These are phyloP conservation scores for Wickerhamiella sorbophila DNA, from an alignment of 805 yeast genomes.

Conservation along the genomic window DNA sequence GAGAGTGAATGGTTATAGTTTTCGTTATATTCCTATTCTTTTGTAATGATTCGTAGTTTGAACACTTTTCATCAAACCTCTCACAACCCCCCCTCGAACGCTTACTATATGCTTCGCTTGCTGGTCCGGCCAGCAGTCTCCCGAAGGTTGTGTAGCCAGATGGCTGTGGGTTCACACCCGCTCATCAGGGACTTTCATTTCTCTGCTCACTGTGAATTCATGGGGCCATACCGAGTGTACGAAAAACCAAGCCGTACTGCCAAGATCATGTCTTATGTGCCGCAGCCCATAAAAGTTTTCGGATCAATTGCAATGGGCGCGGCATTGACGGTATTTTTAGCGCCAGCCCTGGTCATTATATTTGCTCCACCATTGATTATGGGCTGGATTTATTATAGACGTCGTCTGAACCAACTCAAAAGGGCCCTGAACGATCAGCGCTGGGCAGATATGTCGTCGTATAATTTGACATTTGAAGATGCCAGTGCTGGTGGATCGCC, in stretches of 20 bases:
- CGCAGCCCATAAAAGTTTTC: slow-evolving; percentile 16
- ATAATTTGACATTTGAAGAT: slow-evolving; percentile 11
- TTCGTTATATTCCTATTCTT: neutral
- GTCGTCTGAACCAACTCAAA: slow-evolving; percentile 6
- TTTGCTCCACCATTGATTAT: slow-evolving; percentile 14
- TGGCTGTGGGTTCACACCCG: neutral
- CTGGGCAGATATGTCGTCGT: slow-evolving; percentile 16
- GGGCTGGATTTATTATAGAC: slow-evolving; percentile 10
- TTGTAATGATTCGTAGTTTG: neutral
- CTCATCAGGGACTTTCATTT: neutral
- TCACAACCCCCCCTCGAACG: neutral
- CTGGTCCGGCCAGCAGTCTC: no score
- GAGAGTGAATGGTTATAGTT: no score
- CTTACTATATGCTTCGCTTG: neutral
- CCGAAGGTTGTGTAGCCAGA: no score
- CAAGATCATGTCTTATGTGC: slow-evolving; percentile 5
- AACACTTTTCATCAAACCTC: neutral
- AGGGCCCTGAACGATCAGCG: slow-evolving; percentile 13
- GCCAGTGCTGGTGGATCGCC: neutral
- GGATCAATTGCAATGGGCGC: slow-evolving; percentile 12
- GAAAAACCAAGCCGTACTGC: neutral
- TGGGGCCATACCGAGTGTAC: slow-evolving; percentile 4
- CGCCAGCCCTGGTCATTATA: slow-evolving; percentile 14
- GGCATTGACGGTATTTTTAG: slow-evolving; percentile 13
- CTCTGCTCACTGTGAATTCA: neutral